A percentile compares a stretch with the other conserved stretches of the same genome.
These are phyloP conservation scores for Venturia nashicola DNA, from an alignment of 2,329 filamentous ascomycete species.

Conservation along the genomic window DNA sequence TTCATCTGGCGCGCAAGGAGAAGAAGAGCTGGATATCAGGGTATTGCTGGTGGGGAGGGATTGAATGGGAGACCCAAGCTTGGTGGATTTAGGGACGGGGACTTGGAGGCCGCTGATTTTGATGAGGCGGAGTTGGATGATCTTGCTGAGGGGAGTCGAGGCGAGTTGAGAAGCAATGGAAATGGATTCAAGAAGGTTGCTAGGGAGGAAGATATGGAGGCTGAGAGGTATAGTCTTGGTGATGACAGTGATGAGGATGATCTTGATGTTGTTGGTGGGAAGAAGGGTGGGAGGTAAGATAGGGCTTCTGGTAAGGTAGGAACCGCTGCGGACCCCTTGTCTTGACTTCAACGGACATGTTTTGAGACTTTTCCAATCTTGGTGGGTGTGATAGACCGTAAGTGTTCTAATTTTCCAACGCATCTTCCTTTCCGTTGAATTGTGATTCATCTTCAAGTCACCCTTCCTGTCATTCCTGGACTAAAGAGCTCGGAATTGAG, in stretches of 20 bases:
- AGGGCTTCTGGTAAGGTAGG: too few relatives aligned
- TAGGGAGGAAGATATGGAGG: slow-evolving; percentile 3
- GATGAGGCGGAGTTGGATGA: slow-evolving; percentile 47
- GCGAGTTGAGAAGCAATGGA: not conserved
- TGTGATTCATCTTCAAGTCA: too few relatives aligned
- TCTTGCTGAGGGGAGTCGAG: slow-evolving; percentile 1
- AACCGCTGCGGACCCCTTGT: too few relatives aligned
- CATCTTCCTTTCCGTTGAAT: too few relatives aligned
- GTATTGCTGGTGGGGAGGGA: slow-evolving; percentile 23
- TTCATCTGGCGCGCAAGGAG: slow-evolving; percentile 48
- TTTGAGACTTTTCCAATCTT: too few relatives aligned
- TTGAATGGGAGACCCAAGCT: slow-evolving; percentile 31
- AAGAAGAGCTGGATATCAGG: slow-evolving; percentile 31
- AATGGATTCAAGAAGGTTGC: not conserved
- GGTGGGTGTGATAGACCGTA: too few relatives aligned
- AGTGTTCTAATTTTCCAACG: too few relatives aligned
- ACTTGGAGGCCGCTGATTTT: slow-evolving; percentile 50
- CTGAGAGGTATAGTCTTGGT: slow-evolving; percentile 7
- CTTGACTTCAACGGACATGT: too few relatives aligned
- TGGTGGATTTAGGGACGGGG: slow-evolving; percentile 24
- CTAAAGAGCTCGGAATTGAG: too few relatives aligned
- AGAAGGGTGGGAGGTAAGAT: not conserved
- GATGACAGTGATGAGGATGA: slow-evolving; percentile 9
- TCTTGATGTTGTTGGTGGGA: not conserved
- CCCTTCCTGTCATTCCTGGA: too few relatives aligned